A percentile compares a stretch with the other conserved stretches of the same genome.
phyloP scores from a whole-genome alignment of 805 yeast genomes.

The Ogataea saltuana region DNA sequence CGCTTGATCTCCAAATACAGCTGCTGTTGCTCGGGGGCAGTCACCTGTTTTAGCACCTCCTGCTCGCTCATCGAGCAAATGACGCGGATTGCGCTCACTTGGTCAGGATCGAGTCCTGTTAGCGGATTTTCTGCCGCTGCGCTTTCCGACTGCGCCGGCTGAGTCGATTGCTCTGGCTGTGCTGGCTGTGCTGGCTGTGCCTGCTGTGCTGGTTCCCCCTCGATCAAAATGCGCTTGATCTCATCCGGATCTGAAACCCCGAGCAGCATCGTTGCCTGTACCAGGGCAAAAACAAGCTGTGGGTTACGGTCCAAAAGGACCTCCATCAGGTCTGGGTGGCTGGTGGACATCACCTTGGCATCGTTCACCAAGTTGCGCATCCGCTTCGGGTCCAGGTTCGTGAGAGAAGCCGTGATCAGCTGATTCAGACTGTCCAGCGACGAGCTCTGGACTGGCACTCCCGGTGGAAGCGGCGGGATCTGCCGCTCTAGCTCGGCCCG shows the following conservation, averaged over 20 bases:
- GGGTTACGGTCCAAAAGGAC: constrained; percentile 69
- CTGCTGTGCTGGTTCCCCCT: constrained; percentile 2
- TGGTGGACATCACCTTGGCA: constrained; percentile 56
- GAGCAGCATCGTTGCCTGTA: constrained; percentile 60
- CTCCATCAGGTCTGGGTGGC: constrained; percentile 58
- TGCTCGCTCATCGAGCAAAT: constrained; percentile 28
- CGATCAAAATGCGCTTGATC: constrained; percentile 25
- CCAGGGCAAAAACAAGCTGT: constrained; percentile 79
- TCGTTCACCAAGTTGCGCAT: constrained; percentile 54
- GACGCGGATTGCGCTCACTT: constrained; percentile 23
- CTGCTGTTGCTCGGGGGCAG: constrained; percentile 24
- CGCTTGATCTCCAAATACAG: constrained; percentile 28
- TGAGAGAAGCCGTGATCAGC: constrained; percentile 48
- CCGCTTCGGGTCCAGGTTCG: constrained; percentile 47
- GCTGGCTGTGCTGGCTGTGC: background rate
- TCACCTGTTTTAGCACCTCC: constrained; percentile 21
- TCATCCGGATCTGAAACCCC: constrained; percentile 32
- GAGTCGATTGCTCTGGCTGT: background rate
- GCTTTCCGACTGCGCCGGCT: constrained; percentile 3
- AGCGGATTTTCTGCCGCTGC: constrained; percentile 11
- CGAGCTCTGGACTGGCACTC: constrained; percentile 42
- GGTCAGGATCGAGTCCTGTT: constrained; percentile 19
- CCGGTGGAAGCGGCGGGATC: constrained; percentile 57
- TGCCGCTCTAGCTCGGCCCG: constrained; percentile 26
- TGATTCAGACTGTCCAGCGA: constrained; percentile 38